Base-by-base conservation (phyloP, 2,329 filamentous ascomycete genomes). In the Colletotrichum coccodes region DNA sequence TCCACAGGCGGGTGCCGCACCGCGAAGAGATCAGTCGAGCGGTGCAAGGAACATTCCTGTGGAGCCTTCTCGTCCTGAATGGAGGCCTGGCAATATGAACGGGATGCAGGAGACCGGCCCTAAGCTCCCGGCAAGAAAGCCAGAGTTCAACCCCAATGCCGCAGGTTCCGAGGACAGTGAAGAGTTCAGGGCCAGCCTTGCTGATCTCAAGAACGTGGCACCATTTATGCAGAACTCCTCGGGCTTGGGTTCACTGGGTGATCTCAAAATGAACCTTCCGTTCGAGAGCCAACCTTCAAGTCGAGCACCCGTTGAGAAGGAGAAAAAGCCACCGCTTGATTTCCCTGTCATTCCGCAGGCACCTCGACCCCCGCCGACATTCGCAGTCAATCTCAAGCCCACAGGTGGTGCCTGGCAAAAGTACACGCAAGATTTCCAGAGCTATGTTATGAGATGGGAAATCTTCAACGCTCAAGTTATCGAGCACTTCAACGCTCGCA, bases 11-110 rank as follows among this genome's bases (percentile, higher is more conserved):
- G 56, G 57, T 11, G 71, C 74, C 16, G 65, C 70, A 11, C 46
- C 74, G 16, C 42, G 38, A 21, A 56, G 34, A 56, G 53, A 57
- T 23, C 75, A 78, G 23, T 64, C 73, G 5, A 77, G 77, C 60
- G 76, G 75, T 8, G 82, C 83, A 23, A 83, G 88, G 34, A 87
- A 85, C 42, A 89, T 90, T 42, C 83, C 83, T 1, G 85, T 89
- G 14, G 88, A 90, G 72, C 88, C 88, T 0, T 85, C 86, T 3
- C 82, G 88, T 46, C 85, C 86, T 5, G 88, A 90, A 66, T 90
- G 88, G 88, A 81, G 88, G 52, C 81, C 87, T 3, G 87, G 87
- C 4, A 79, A 87, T 63, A 59, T 72, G 6, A 76, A 77, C 11
- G 71, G 71, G 5, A 72, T 70, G 14, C 64, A 59, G 26, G 67